Conservation (phyloP, 371 early-diverging fungal species). For the Mucor lusitanicus region DNA sequence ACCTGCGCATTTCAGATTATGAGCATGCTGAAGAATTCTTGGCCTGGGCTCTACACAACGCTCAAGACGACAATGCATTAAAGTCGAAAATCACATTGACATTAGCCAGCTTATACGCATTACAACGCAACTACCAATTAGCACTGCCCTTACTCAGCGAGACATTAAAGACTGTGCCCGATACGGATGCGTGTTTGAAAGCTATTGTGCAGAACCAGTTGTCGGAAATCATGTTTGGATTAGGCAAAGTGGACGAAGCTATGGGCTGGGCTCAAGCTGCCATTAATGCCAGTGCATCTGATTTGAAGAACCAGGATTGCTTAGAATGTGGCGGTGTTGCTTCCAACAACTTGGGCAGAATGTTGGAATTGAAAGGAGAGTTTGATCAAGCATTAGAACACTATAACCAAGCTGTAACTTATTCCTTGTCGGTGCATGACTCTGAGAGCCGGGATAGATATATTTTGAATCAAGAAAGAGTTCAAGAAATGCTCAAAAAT, state of each 20-base stretch:
- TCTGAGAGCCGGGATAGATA: constrained; percentile 28
- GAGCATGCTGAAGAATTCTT: constrained; percentile 54
- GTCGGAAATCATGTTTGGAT: constrained; percentile 48
- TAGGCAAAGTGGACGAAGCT: constrained; percentile 46
- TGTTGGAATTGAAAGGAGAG: constrained; percentile 46
- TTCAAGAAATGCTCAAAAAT: constrained; percentile 9
- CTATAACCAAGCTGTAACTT: constrained; percentile 43
- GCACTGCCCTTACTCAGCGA: constrained; percentile 47
- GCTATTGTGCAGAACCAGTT: constrained; percentile 55
- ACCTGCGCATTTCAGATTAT: constrained; percentile 54
- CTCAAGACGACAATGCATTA: constrained; percentile 10
- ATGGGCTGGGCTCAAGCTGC: constrained; percentile 59
- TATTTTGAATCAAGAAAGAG: constrained; percentile 29
- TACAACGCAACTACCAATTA: constrained; percentile 42
- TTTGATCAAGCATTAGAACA: constrained; percentile 41
- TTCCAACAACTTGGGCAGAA: constrained; percentile 46
- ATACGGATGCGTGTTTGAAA: constrained; percentile 31
- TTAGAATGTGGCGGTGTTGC: constrained; percentile 55
- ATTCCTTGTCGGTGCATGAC: constrained; percentile 36
- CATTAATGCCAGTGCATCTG: constrained; percentile 32
- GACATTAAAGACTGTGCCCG: constrained; percentile 36
- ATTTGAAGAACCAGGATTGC: constrained; percentile 36
- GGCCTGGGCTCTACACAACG: constrained; percentile 44
- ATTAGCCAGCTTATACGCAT: constrained; percentile 51
- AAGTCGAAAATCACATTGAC: constrained; percentile 32